Evolutionary conservation across 805 yeast species (phyloP).

Genomic region (Saccharomycopsis javanensis): DNA sequence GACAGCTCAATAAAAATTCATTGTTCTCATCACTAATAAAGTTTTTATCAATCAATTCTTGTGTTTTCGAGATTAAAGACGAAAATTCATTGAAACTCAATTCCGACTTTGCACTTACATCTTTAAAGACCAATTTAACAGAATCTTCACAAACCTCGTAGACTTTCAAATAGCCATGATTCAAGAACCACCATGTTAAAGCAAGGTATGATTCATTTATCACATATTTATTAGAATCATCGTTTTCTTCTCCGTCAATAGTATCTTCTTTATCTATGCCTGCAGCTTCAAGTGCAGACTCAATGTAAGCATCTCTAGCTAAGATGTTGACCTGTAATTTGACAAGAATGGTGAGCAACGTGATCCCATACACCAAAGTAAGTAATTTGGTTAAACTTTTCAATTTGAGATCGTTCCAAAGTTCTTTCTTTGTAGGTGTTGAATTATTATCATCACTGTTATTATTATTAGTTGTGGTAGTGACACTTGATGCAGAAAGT

Average conservation of each 20-base stretch:
- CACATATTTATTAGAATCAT: conserved; percentile 35
- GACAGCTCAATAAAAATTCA: conserved; percentile 27
- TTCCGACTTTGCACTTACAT: conserved; percentile 64
- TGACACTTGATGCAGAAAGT: conserved; percentile 15
- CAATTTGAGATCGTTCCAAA: conserved; percentile 78
- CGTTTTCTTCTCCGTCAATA: conserved; percentile 17
- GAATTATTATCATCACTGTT: neutral
- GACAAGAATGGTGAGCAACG: conserved; percentile 66
- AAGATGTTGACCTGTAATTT: conserved; percentile 80
- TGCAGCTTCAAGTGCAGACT: conserved; percentile 65
- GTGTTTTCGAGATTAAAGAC: conserved; percentile 31
- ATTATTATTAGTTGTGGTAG: neutral
- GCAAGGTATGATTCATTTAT: conserved; percentile 78
- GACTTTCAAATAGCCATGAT: conserved; percentile 68
- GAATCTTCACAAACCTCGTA: conserved; percentile 42
- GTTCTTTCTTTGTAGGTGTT: conserved; percentile 45
- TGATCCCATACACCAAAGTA: conserved; percentile 57
- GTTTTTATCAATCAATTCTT: conserved; percentile 28
- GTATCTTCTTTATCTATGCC: conserved; percentile 32
- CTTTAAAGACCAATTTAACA: conserved; percentile 52
- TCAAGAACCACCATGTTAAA: conserved; percentile 88
- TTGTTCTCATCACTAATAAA: conserved; percentile 28
- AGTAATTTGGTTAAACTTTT: conserved; percentile 65
- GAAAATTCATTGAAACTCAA: conserved; percentile 55
- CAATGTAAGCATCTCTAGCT: conserved; percentile 78